Base-by-base conservation (phyloP, 257 asterid genomes). In the Solanum paucissectum region DNA sequence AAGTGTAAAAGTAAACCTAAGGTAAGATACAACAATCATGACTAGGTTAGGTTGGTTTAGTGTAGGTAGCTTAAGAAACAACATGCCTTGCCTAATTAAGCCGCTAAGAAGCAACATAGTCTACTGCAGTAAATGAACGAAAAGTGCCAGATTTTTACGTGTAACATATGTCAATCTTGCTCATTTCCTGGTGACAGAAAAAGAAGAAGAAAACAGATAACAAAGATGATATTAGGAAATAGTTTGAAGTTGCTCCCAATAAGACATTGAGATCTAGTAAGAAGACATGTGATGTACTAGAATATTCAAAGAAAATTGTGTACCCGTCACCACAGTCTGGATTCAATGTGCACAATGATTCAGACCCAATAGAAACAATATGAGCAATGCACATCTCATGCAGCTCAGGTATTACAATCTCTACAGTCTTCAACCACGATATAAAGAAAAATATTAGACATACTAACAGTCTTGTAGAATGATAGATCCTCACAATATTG, bases 61-160 rank as follows among this genome's bases (percentile, higher is more conserved):
- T 25, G n/a, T 40, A 38, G 60, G 23, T 76, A 40, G 60, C 60
- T 40, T 76, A 34, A 34, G 36, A 25, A 76, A 20, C 6, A 76
- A n/a, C 49, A 66, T 13, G 86, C 13, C 89, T 89, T 88, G 93
- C 99, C 99, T 93, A 29, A 29, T 29, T 29, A 68, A 95, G 94
- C 89, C 99, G 89, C 91, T 97, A 99, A 86, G 99, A 98, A 90
- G 98, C 91, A 89, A 97, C 99, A 89, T 97, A 97, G 72, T 97
- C 99, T 83, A 94, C 84, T 71, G 98, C 99, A 55, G 98, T 81
- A 90, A 95, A 95, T 66, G 99, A 93, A 92, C 94, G 83, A 97
- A 97, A 83, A 97, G 93, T 40, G 98, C 95, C 87, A 95, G 94
- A 91, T 91, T 34, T 18, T 27, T 33, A 13, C 16, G 13, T 33